phyloP scores from a whole-genome alignment of 2,329 filamentous ascomycete genomes.

The Ilyonectria sp. region DNA sequence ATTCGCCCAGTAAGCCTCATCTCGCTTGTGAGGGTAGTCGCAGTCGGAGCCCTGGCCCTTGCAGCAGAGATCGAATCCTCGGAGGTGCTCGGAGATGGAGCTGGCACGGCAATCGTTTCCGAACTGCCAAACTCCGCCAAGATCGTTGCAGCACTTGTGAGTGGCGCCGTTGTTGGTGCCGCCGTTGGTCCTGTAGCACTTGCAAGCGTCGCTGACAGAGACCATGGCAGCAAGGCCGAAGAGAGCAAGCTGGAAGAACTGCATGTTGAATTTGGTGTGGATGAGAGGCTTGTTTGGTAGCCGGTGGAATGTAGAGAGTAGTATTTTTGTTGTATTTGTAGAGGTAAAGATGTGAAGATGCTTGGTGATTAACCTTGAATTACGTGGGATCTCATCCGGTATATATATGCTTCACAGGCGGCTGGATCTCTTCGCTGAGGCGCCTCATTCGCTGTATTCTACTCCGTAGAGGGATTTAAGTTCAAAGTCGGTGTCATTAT shows the following conservation, averaged over 20 bases:
- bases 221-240: constrained; percentile 5
- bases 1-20: too few species aligned
- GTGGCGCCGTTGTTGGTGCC: constrained; percentile 5
- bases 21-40: constrained; percentile 2
- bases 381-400: too few species aligned
- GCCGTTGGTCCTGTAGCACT: background rate
- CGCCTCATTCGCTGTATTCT: too few species aligned
- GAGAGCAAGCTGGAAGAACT: constrained; percentile 3
- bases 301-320: background rate
- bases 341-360: too few species aligned
- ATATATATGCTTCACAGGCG: too few species aligned
- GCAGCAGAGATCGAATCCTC: background rate
- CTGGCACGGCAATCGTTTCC: constrained; percentile 13
- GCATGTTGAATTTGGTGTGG: background rate
- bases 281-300: background rate
- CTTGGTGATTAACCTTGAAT: too few species aligned
- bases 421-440: too few species aligned
- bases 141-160: constrained; percentile 29
- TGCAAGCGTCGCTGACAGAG: constrained; percentile 11
- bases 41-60: constrained; percentile 9
- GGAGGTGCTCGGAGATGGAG: constrained; percentile 11
- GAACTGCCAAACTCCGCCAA: background rate
- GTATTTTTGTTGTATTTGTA: background rate
- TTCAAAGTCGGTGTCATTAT: too few species aligned
- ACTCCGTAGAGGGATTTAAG: too few species aligned